phyloP scores from a whole-genome alignment of 345 rosid species.

The Durio zibethinus region DNA sequence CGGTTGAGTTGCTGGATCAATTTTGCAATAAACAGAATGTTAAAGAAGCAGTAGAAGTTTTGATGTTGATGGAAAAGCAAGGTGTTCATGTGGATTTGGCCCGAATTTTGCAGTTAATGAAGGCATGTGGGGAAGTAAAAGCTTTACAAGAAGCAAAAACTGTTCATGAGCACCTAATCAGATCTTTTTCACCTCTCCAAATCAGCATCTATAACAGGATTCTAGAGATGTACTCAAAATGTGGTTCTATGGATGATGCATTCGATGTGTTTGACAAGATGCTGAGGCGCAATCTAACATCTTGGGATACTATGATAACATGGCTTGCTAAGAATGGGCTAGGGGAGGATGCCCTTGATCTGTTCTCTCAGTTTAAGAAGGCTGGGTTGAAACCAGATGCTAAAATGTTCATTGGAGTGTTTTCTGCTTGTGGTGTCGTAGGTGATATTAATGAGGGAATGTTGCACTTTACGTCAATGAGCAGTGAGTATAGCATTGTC shows the following conservation, averaged over 20 bases:
- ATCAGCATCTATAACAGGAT: constrained; percentile 43
- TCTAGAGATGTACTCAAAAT: constrained; percentile 65
- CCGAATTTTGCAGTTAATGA: constrained; percentile 45
- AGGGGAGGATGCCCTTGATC: constrained; percentile 82
- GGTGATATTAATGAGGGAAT: constrained; percentile 75
- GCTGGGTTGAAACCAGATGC: constrained; percentile 58
- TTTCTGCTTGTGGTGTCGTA: constrained; percentile 57
- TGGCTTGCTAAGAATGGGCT: constrained; percentile 68
- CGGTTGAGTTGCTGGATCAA: constrained; percentile 44
- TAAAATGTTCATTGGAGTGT: constrained; percentile 47
- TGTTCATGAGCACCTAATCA: constrained; percentile 45
- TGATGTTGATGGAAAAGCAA: constrained; percentile 40
- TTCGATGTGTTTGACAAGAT: constrained; percentile 47
- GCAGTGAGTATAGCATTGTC: constrained; percentile 47
- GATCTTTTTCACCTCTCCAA: constrained; percentile 31
- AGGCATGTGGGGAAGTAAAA: constrained; percentile 58
- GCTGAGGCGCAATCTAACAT: constrained; percentile 45
- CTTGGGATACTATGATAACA: constrained; percentile 64
- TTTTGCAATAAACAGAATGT: constrained; percentile 55
- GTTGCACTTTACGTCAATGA: constrained; percentile 72
- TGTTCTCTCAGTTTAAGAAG: constrained; percentile 59
- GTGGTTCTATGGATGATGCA: constrained; percentile 54
- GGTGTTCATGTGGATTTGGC: constrained; percentile 43
- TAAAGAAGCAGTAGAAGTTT: constrained; percentile 51
- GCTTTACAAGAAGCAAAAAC: constrained; percentile 58